These are phyloP conservation scores for Tuber umbilicatum DNA, from an alignment of 495 filamentous ascomycete genomes.

Conservation along the genomic window DNA sequence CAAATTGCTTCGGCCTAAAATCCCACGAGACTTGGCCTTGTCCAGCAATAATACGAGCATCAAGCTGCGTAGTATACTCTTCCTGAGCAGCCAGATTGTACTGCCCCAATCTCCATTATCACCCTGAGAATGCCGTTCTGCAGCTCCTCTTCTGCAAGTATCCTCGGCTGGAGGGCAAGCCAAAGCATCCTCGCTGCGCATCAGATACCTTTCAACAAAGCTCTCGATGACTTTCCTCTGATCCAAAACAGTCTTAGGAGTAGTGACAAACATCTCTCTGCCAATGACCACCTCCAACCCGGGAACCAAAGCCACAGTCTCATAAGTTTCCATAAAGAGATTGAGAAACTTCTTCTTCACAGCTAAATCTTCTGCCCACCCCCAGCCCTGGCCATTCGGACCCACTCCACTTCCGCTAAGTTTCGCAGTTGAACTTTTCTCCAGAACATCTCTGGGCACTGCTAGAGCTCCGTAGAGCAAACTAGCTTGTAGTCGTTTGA, in stretches of 20 bases:
- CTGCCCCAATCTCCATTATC: constrained; percentile 44
- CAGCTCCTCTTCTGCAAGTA: constrained; percentile 21
- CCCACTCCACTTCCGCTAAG: constrained; percentile 19
- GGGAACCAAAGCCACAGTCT: constrained; percentile 48
- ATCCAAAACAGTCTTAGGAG: constrained; percentile 37
- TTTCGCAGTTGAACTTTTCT: constrained; percentile 42
- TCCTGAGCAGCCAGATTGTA: constrained; percentile 49
- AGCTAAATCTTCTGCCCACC: constrained; percentile 56
- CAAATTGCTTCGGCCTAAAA: constrained; percentile 38
- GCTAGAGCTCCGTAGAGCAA: constrained; percentile 57
- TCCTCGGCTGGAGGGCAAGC: constrained; percentile 35
- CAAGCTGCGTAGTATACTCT: constrained; percentile 55
- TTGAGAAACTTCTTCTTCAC: constrained; percentile 53
- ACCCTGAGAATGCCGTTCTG: constrained; percentile 16
- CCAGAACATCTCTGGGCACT: constrained; percentile 50
- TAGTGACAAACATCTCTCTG: constrained; percentile 46
- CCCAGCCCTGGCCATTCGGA: constrained; percentile 33
- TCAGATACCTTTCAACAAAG: constrained; percentile 55
- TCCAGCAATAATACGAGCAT: constrained; percentile 59
- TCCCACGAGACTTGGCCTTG: constrained; percentile 45
- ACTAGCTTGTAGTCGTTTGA: constrained; percentile 58
- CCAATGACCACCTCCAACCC: constrained; percentile 59
- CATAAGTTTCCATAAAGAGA: constrained; percentile 56
- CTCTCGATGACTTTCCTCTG: constrained; percentile 47
- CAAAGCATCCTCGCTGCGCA: constrained; percentile 54